Evolutionary conservation across 768 basidiomycete species (phyloP), one percentile per base, ranked within the genome.

Genomic region (Panaeolus papilionaceus): DNA sequence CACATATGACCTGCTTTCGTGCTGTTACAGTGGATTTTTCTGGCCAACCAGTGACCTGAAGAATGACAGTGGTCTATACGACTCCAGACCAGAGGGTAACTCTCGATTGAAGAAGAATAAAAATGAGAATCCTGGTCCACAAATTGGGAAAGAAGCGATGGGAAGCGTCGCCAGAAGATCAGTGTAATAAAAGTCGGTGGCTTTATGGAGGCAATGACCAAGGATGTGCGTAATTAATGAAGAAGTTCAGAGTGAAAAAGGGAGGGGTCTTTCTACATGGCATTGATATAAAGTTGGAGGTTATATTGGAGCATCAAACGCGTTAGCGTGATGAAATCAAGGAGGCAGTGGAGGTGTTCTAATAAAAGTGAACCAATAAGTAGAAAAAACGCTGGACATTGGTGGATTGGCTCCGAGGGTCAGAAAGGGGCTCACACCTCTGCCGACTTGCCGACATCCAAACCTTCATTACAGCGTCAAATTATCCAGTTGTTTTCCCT

Each of bases 151-250:
- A 16, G 54, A 58, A 58, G 54, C 54, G 3, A 4, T 37, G 5
- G 47, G 47, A 49, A 49, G 54, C 54, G 8, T 58, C 16, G 54
- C 54, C 28, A 33, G 28, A 58, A 58, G 54, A 58, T 58, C 54
- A 49, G 11, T 23, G 20, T 49, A 49, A 20, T 49, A 26, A 49
- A 49, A 58, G 11, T 58, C 54, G 54, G 54, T 58, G 54, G 54
- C 54, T 33, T 58, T 58, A 58, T 58, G 54, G 54, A 7, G 54
- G 54, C 14, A 16, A 58, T 23, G 20, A 33, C 33, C 33, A 33
- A 33, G 33, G 33, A 51, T 8, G 47, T 58, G 54, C 28, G 54
- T 58, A 33, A 58, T 58, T 58, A 14, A 58, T 33, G 26, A 33
- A 58, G 54, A 58, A 58, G 26, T 10, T 33, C 16, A 33, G 47